Base-by-base conservation (phyloP, 2,329 filamentous ascomycete species). In the Stenocarpella maydis region DNA sequence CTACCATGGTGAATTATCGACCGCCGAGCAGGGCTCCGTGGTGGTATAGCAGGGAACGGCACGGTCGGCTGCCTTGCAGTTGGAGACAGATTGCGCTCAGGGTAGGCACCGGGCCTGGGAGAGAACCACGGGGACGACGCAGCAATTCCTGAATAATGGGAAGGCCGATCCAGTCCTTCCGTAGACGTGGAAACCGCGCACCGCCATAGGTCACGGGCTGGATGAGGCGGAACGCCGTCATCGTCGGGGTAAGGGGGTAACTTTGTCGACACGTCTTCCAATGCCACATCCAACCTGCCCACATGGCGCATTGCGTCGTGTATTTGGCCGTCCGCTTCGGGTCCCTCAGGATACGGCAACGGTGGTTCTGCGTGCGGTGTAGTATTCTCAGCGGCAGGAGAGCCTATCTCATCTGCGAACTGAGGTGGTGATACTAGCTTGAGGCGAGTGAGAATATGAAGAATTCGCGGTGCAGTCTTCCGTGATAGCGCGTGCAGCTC, bases 401-500 rank as follows among this genome's bases (percentile, higher is more conserved):
- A 43, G 4, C 28, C 21, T 43, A 24, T 69, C 66, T 72, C 69
- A 49, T 68, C 65, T 17, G 71, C 70, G 39, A 17, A 39, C 24
- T 58, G 54, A 21, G 73, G 66, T 37, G 75, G 74, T 37, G 75
- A 74, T 54, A 83, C 81, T 15, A 88, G 80, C 74, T 84, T 88
- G 82, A 88, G 85, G 60, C 85, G 81, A 77, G 84, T 84, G 19
- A 89, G 77, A 39, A 86, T 82, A 63, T 87, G 83, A 58, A 82
- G 78, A 15, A 87, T 83, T 63, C 79, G 80, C 1, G 84, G 82
- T 1, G 86, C 85, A 1, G 83, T 81, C 63, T 82, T 82, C 66
- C 85, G 81, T 19, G 84, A 85, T 6, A 82, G 74, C 45, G 80
- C 80, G 73, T 85, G 83, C 4, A 88, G 78, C 72, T 85, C 81